Base-by-base conservation (phyloP, 2,329 filamentous ascomycete species). In the Fusarium hainanense region DNA sequence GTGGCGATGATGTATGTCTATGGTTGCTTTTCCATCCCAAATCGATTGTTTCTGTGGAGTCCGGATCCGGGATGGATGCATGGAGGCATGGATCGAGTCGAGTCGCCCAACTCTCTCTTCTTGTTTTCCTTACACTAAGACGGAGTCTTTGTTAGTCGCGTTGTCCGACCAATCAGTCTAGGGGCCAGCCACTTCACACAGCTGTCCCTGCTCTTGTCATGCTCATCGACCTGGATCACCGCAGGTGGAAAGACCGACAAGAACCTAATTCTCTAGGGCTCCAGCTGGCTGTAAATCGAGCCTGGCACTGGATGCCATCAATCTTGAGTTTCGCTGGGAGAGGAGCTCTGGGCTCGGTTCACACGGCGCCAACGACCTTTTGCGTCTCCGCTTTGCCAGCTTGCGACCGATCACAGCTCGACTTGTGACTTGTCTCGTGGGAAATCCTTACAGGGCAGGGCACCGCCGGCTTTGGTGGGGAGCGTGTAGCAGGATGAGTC, bases 51-150 rank as follows among this genome's bases (percentile, higher is more conserved):
- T 58, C 67, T 70, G 76, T 77, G 77, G 77, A 75, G 74, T 77
- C 77, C 76, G 76, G 76, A 79, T 79, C 76, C 77, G 77, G 74
- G 74, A 71, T 71, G 74, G 72, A 71, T 72, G 71, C 65, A 74
- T 72, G 63, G 63, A 60, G 54, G 41, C 56, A 70, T 59, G 70
- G 68, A 74, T 75, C 68, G 68, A 73, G 68, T 75, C 68, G 68
- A 73, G 68, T 74, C 62, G 71, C 61, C 69, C 58, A 70, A 58
- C 63, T 67, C 61, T 67, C 57, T 61, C 61, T 67, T 61, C 61
- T 67, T 71, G 60, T 57, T 68, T 68, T 58, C 64, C 52, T 60
- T 63, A 66, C 68, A 62, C 67, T 66, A 70, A 67, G 65, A 65
- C 68, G 57, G 70, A 75, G 71, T 66, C 65, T 70, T 66, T 71